Percentiles rank a stretch among this genome's conserved stretches.
Conservation (phyloP, 257 asterid species). For the Marsdenia floribunda region DNA sequence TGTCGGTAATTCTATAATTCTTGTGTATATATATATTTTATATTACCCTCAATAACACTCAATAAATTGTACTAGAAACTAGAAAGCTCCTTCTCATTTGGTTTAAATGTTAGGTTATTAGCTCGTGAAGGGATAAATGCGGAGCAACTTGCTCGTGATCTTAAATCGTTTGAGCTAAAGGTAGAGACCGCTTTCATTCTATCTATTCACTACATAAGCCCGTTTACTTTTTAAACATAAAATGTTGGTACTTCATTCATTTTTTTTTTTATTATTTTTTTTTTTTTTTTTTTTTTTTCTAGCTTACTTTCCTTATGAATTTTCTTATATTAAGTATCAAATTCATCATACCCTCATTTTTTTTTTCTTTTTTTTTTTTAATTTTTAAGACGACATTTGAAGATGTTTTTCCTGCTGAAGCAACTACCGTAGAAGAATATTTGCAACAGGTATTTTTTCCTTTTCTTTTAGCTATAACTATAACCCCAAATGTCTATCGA, state of each 20-base stretch:
- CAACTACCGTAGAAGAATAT: conserved; percentile 91
- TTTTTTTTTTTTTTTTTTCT: background rate
- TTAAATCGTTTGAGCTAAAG: conserved; percentile 93
- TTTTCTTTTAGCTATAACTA: conserved; percentile 10
- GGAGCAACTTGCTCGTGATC: conserved; percentile 97
- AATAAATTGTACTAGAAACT: background rate
- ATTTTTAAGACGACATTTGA: conserved; percentile 71
- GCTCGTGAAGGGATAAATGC: conserved; percentile 98
- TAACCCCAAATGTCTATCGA: background rate
- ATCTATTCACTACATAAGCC: background rate
- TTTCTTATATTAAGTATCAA: background rate
- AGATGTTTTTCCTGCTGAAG: conserved; percentile 97
- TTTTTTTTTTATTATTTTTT: background rate
- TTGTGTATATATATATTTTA: background rate
- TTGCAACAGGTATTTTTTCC: conserved; percentile 69
- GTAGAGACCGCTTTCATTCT: conserved; percentile 21
- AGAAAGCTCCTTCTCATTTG: background rate
- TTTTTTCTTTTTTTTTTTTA: conserved; percentile 8
- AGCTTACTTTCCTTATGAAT: background rate
- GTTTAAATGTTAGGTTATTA: conserved; percentile 44
- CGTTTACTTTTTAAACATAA: background rate
- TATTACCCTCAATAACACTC: no score
- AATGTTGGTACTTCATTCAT: background rate
- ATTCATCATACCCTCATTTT: conserved; percentile 13
- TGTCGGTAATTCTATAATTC: background rate